Base-by-base conservation (phyloP, 2,329 filamentous ascomycete species). In the Aspergillus quadrilineatus region DNA sequence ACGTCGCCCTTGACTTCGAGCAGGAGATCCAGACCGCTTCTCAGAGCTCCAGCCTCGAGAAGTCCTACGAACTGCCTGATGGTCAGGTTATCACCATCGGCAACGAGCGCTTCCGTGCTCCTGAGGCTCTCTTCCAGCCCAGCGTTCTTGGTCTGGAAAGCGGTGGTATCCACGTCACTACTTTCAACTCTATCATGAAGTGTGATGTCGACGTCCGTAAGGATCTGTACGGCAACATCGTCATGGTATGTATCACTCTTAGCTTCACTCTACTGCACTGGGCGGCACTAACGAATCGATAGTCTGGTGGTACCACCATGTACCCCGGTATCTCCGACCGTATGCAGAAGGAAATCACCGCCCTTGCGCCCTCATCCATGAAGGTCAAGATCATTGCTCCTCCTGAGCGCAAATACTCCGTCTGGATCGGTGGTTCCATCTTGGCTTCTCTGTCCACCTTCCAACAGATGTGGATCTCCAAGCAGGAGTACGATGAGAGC, bases 381-480 rank as follows among this genome's bases (percentile, higher is more conserved):
- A 97, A 97, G 91, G 93, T 99, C 87, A 97, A 97, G 90, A 97
- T 99, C 83, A 97, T 99, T 79, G 94, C 94, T 83, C 94, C 94
- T 72, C 94, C 94, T 70, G 94, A 99, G 90, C 91, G 94, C 83
- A 99, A 99, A 88, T 99, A 99, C 91, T 97, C 94, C 65, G 94
- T 99, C 86, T 99, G 94, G 94, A 99, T 99, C 80, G 94, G 94
- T 94, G 94, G 94, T 87, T 99, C 94, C 80, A 99, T 99, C 83
- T 84, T 99, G 76, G 94, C 94, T 72, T 99, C 94, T 66, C 90
- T 99, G 74, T 99, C 94, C 71, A 99, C 94, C 81, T 99, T 99
- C 93, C 94, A 99, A 87, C 94, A 99, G 85, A 99, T 99, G 94
- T 99, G 94, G 94, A 97, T 99, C 88, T 99, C 94, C 74, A 99